phyloP scores from a whole-genome alignment of 805 yeast genomes.

The Ogataea corticis region DNA sequence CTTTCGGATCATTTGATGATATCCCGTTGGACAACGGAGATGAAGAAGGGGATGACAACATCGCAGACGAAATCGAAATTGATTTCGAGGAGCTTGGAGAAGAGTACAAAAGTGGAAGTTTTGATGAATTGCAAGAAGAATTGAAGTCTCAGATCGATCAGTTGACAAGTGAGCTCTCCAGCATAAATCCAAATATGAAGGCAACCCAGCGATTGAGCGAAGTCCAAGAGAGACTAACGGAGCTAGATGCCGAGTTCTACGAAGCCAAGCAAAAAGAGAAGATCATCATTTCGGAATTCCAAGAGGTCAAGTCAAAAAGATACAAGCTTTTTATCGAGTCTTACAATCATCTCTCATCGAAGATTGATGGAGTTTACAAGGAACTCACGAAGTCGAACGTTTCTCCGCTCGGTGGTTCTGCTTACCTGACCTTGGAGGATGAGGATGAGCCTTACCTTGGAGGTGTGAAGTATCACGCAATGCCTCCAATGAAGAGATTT shows the following conservation, averaged over 20 bases:
- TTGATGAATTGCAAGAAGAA: conserved; percentile 23
- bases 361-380: conserved; percentile 76
- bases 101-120: conserved; percentile 40
- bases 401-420: conserved; percentile 89
- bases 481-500: conserved; percentile 94
- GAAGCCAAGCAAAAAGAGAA: conserved; percentile 62
- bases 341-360: conserved; percentile 69
- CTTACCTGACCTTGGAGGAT: conserved; percentile 81
- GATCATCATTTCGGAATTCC: conserved; percentile 54
- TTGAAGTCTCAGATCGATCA: conserved; percentile 38
- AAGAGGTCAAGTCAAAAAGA: conserved; percentile 59
- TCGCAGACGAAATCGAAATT: conserved; percentile 48
- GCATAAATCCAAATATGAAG: conserved; percentile 75
- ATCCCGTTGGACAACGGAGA: conserved; percentile 60
- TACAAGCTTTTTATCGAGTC: conserved; percentile 66
- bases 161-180: conserved; percentile 38
- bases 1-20: conserved; percentile 57
- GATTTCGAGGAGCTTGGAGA: conserved; percentile 52
- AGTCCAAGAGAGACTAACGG: conserved; percentile 59
- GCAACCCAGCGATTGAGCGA: conserved; percentile 76
- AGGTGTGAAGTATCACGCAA: conserved; percentile 88
- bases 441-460: conserved; percentile 85
- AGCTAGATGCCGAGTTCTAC: conserved; percentile 64
- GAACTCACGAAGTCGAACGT: conserved; percentile 75
- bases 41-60: conserved; percentile 29